Base-by-base conservation (phyloP, 495 filamentous ascomycete species). In the Chaetomidium leptoderma region DNA sequence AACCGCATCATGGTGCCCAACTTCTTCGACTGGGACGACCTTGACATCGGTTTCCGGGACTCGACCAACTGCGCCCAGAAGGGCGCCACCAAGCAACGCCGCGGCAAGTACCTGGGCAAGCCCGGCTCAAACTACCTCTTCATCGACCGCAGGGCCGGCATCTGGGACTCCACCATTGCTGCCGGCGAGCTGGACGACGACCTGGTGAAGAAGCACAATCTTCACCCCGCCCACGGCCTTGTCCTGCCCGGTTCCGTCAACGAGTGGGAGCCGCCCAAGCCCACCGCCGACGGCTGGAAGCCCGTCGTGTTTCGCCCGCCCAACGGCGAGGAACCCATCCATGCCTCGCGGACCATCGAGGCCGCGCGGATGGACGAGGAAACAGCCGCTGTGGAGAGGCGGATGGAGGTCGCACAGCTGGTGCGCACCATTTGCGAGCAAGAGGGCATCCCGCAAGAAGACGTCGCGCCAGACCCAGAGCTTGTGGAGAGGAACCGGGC, bases 31-130 rank as follows among this genome's bases (percentile, higher is more conserved):
- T 78, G 64, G 29, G 68, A 70, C 23, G 66, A 73, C 14, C 42
- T 70, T 5, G 74, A 79, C 54, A 78, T 79, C 37, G 77, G 77
- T n/a, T 77, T 78, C 55, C 77, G 76, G 6, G 76, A 78, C 43
- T 78, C 76, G 13, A 69, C 74, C 53, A 78, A 78, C 56, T 70
- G 69, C 52, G 66, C 68, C 45, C 64, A 66, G 30, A 74, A 73
- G 60, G 68, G 69, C 32, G 70, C 71, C 39, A 76, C 66, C 43
- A 69, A 66, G 55, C 66, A 66, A 3, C 65, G 65, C 24, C 67
- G 76, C 39, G 75, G 76, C 51, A 71, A 63, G 54, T 76, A 70
- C 30, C 40, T 75, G 49, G 64, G 70, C 46, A 69, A 66, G 43
- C 75, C 76, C 3, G 72, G 71, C 37, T 72, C 73, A 6, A 72